phyloP scores from a whole-genome alignment of 1,139 yeast genomes.

The Candida mesenterica region DNA sequence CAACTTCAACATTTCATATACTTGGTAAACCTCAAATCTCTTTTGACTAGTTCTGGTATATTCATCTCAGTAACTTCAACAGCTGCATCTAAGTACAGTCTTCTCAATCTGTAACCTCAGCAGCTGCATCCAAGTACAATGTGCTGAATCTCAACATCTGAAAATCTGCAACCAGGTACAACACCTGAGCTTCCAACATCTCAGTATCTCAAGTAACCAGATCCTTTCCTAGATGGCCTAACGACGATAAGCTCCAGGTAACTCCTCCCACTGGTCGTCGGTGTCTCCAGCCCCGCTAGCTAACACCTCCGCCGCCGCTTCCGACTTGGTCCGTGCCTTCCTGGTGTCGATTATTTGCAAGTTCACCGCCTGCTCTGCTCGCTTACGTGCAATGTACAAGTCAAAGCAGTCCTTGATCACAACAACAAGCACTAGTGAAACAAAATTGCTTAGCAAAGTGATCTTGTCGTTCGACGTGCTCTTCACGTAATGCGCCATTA shows the following conservation, averaged over 20 bases:
- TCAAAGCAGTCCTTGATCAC: slow-evolving; percentile 38
- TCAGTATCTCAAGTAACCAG: too few species aligned
- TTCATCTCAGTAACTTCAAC: too few species aligned
- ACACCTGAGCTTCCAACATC: too few species aligned
- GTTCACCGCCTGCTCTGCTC: slow-evolving; percentile 19
- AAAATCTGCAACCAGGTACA: too few species aligned
- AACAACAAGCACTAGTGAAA: slow-evolving; percentile 41
- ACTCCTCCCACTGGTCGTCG: slow-evolving; percentile 3
- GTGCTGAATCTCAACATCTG: too few species aligned
- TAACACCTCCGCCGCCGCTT: not conserved
- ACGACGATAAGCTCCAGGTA: slow-evolving; percentile 22
- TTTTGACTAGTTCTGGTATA: too few species aligned
- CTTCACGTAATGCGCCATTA: slow-evolving; percentile 11
- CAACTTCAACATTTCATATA: too few species aligned
- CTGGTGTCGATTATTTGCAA: slow-evolving; percentile 10
- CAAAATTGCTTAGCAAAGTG: slow-evolving; percentile 40
- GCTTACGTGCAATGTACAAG: slow-evolving; percentile 29
- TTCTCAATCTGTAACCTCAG: too few species aligned
- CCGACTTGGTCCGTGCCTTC: not conserved
- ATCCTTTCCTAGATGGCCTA: too few species aligned
- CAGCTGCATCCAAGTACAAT: too few species aligned
- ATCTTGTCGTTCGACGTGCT: slow-evolving; percentile 37
- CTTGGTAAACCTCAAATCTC: too few species aligned
- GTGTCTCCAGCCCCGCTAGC: not conserved
- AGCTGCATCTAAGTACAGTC: too few species aligned